Conservation (phyloP, 129 eudicot genomes). For the Chrysanthemum makinoi region DNA sequence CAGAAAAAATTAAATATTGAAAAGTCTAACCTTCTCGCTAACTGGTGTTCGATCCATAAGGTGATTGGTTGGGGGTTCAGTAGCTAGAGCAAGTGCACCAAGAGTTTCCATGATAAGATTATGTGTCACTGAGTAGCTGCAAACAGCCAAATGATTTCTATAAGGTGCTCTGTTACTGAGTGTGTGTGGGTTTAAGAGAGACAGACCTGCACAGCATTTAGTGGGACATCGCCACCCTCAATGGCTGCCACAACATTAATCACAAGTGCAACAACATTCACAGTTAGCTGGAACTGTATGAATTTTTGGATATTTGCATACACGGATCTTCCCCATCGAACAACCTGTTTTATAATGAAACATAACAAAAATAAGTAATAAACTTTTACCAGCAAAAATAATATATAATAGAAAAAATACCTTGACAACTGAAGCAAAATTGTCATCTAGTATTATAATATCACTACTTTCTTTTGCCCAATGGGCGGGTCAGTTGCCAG, state of each 20-base stretch:
- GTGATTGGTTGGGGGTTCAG: conserved; percentile 95
- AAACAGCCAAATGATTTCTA: neutral
- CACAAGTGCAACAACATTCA: conserved; percentile 72
- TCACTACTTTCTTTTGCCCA: no score
- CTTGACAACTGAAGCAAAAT: no score
- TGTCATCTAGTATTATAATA: no score
- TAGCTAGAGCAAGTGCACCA: conserved; percentile 96
- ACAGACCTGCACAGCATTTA: conserved; percentile 88
- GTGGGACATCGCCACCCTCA: conserved; percentile 82
- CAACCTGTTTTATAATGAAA: conserved; percentile 45
- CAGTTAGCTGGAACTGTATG: conserved; percentile 86
- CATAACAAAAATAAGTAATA: neutral
- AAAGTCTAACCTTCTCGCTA: conserved; percentile 75
- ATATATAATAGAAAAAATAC: neutral
- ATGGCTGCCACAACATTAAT: conserved; percentile 90
- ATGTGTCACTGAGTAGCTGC: no score
- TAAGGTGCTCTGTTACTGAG: neutral
- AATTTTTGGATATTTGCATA: conserved; percentile 88
- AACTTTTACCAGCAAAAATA: neutral
- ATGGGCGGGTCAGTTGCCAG: no score
- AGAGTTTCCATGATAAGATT: conserved; percentile 97
- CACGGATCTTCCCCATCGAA: conserved; percentile 87
- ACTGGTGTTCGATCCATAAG: conserved; percentile 88
- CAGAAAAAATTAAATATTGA: neutral
- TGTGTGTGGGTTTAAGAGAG: neutral